Evolutionary conservation across 306 rosid species (phyloP), one percentile per base, ranked within the genome.

Genomic region (Begonia loranthoides): DNA sequence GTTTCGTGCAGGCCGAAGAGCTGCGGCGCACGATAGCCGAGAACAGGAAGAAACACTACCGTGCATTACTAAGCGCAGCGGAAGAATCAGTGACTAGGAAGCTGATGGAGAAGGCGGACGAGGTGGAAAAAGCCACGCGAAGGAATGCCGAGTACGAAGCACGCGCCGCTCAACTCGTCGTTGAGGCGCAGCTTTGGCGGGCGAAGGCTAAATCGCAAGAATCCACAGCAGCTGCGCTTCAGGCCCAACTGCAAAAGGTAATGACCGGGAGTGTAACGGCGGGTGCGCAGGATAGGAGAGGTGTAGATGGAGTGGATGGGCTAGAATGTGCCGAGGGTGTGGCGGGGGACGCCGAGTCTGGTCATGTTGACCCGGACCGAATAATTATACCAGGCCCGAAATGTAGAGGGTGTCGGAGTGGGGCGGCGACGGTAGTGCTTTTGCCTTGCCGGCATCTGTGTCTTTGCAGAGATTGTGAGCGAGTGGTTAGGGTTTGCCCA

Each of bases 261-360:
- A 56, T 82, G 75, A 65, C 67, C 3, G 65, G 75, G 1, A 68
- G 47, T 4, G 45, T 39, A 0, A 43, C 36, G 36, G 36, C 47
- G 15, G 48, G 48, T 10, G 77, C 59, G 40, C 67, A 45, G 21
- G 79, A 74, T 17, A 59, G 51, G 24, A 38, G 68, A 24, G 57
- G 64, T 4, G 51, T 47, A 3, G 48, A 66, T 3, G 9, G 24
- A 14, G 87, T 64, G 0, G 70, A 69, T 0, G 82, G 75, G 57
- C 28, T 65, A 49, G 60, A 76, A 0, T 76, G 78, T 54, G 68
- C 82, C 3, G 83, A 63, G 15, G 79, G 78, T 4, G 67, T 68
- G 15, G 83, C 90, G 0, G 97, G 82, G 62, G 97, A 90, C 15
- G 95, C 95, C 4, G 95, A 78, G 63, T 90, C 99, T 8, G 94